Base-by-base conservation (phyloP, 2,329 filamentous ascomycete species). In the Cladophialophora yegresii region DNA sequence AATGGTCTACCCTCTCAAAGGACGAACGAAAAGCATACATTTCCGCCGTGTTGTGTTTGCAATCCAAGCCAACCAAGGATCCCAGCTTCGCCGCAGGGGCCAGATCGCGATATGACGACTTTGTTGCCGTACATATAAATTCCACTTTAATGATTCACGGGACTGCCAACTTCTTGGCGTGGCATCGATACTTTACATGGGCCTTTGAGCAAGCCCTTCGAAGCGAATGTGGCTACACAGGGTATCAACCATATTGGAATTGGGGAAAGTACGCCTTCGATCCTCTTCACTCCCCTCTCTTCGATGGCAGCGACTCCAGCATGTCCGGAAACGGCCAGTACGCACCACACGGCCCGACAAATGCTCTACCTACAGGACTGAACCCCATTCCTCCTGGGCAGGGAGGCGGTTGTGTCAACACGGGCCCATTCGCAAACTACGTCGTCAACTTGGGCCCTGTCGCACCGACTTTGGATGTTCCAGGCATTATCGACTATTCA, bases 31-130 rank as follows among this genome's bases (percentile, higher is more conserved):
- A 61, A 10, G 40, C 63, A 1, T 78, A 78, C 63, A 77, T 75
- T 16, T 63, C 73, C 64, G 76, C 77, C 7, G 74, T 78, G 53
- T 68, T 76, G 26, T 79, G 77, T 65, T 58, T 79, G 32, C 71
- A 72, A 65, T 69, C 70, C 4, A 72, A 69, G 32, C 66, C 66
- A 6, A 54, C 64, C 3, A 49, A 73, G 69, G 20, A 67, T 0
- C 61, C 72, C 0, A 67, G 71, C 0, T 71, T 75, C 12, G 78
- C 76, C 0, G 73, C 80, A 0, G 82, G 82, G 1, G 80, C 78
- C 2, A 76, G 74, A 62, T 78, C 75, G 65, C 81, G 62, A n/a
- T 83, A 78, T 63, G 83, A 85, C 68, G 78, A 80, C 65, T 78
- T 79, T 66, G 74, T 76, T 6, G 76, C 71, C 12, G 70, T 71